Base-by-base conservation (phyloP, 2,329 filamentous ascomycete species). In the Truncatella angustata region DNA sequence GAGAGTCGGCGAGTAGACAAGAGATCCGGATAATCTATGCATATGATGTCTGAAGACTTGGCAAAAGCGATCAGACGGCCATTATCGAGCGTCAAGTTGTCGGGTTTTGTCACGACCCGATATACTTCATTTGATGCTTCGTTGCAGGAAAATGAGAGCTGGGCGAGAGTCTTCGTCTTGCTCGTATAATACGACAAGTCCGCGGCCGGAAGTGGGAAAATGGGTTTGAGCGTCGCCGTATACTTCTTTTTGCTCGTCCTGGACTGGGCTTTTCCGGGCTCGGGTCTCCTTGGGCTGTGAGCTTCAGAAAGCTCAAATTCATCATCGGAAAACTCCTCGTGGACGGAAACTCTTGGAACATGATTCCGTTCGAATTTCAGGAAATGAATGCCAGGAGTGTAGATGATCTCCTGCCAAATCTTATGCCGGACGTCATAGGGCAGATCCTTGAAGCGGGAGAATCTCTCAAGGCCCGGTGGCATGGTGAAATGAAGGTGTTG, bases 341-440 rank as follows among this genome's bases (percentile, higher is more conserved):
- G 51, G 28, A 53, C 49, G 18, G 56, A n/a, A 20, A 35, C 6
- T 12, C 9, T 34, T 14, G 14, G 30, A 6, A 14, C 3, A 11
- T 37, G 10, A 30, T 36, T 35, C 16, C 40, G 26, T 23, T 55
- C 62, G 26, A 66, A 58, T 46, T 64, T 64, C 28, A 67, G 62
- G 37, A 67, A 67, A 54, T 67, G 65, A n/a, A 67, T 66, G 4
- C 65, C 65, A 4, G 61, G 59, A 0, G 56, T 60, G 30, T 59
- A 62, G 14, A 67, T 62, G 32, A 56, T 50, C 2, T 59, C 37
- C 42, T 61, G 51, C 65, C 64, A 66, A 24, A 67, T 62, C 51
- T 62, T 56, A 26, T 60, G 50, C 12, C 64, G 64, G 32, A 66
- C 58, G 35, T 67, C 65, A 24, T 61, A 64, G 4, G 65, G 65